A percentile compares a stretch with the other conserved stretches of the same genome.
Conservation (phyloP, 2,329 filamentous ascomycete species). For the Emmonsia crescens region DNA sequence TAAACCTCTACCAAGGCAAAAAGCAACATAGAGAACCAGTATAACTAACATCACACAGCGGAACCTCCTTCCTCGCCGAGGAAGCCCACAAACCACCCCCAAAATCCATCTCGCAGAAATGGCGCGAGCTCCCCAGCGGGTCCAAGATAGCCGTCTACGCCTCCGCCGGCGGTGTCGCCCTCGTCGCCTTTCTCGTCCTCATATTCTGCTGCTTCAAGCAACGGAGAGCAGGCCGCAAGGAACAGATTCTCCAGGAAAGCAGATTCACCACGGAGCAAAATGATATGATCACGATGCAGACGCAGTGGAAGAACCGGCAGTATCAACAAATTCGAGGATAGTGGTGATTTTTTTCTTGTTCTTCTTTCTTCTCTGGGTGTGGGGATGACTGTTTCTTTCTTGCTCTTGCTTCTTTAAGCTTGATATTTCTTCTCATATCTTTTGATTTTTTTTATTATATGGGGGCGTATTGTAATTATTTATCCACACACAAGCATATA, state of each 20-base stretch:
- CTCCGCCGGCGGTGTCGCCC: slow-evolving; percentile 27
- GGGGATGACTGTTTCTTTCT: no score
- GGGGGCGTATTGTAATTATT: not conserved
- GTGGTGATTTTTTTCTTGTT: not conserved
- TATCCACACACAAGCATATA: not conserved
- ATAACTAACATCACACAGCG: slow-evolving; percentile 41
- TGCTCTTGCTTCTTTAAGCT: not conserved
- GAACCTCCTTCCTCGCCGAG: slow-evolving; percentile 46
- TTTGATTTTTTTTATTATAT: not conserved
- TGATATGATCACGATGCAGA: slow-evolving; percentile 30
- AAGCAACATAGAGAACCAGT: not conserved
- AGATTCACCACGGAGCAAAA: slow-evolving; percentile 32
- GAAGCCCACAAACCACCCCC: slow-evolving; percentile 26
- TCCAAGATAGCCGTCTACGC: slow-evolving; percentile 40
- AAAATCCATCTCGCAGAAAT: slow-evolving; percentile 30
- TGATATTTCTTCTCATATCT: not conserved
- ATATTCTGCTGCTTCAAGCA: slow-evolving; percentile 41
- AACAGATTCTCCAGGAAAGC: slow-evolving; percentile 38
- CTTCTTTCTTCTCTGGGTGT: not conserved
- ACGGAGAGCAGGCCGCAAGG: slow-evolving; percentile 39
- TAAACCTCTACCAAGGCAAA: not conserved
- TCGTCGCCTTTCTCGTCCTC: slow-evolving; percentile 25
- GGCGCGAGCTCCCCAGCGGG: slow-evolving; percentile 33
- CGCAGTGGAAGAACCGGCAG: slow-evolving; percentile 29
- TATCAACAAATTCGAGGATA: slow-evolving; percentile 14